These are phyloP conservation scores for Yamadazyma triangularis DNA, from an alignment of 1,139 yeast genomes.

Conservation along the genomic window DNA sequence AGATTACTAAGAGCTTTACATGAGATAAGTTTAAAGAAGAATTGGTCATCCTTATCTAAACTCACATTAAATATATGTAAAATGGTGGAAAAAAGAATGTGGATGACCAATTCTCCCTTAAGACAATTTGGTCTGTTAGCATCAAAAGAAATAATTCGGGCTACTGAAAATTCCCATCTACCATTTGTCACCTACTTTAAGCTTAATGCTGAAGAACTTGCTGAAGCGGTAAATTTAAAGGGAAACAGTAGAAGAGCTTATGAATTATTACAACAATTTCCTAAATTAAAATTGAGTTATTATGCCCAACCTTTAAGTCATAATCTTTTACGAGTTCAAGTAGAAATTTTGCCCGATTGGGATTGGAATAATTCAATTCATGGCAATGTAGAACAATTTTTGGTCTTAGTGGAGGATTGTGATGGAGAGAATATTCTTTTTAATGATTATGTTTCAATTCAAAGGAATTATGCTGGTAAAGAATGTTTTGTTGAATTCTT, in stretches of 20 bases:
- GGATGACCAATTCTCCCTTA: slow-evolving; percentile 84
- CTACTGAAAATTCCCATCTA: slow-evolving; percentile 74
- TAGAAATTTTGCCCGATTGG: slow-evolving; percentile 71
- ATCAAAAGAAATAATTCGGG: slow-evolving; percentile 64
- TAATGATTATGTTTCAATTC: slow-evolving; percentile 51
- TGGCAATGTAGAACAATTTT: slow-evolving; percentile 61
- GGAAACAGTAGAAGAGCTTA: slow-evolving; percentile 59
- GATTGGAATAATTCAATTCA: slow-evolving; percentile 67
- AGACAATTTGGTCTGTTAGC: slow-evolving; percentile 65
- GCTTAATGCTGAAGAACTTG: slow-evolving; percentile 68
- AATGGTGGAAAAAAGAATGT: slow-evolving; percentile 75
- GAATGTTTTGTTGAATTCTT: slow-evolving; percentile 64
- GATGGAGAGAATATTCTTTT: slow-evolving; percentile 74
- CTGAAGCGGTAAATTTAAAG: slow-evolving; percentile 75
- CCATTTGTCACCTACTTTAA: slow-evolving; percentile 81
- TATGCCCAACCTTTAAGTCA: slow-evolving; percentile 75
- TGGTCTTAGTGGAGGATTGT: slow-evolving; percentile 74
- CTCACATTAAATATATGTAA: slow-evolving; percentile 62
- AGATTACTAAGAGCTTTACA: slow-evolving; percentile 80
- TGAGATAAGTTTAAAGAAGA: slow-evolving; percentile 67
- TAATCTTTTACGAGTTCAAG: slow-evolving; percentile 57
- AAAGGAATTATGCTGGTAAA: slow-evolving; percentile 41
- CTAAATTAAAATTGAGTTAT: slow-evolving; percentile 55
- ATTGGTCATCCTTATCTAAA: slow-evolving; percentile 68
- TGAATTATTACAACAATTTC: slow-evolving; percentile 67